Percentiles rank a stretch among this genome's conserved stretches.
Evolutionary conservation across 2,329 filamentous ascomycete genomes (phyloP).

Genomic region (Cadophora sp.): DNA sequence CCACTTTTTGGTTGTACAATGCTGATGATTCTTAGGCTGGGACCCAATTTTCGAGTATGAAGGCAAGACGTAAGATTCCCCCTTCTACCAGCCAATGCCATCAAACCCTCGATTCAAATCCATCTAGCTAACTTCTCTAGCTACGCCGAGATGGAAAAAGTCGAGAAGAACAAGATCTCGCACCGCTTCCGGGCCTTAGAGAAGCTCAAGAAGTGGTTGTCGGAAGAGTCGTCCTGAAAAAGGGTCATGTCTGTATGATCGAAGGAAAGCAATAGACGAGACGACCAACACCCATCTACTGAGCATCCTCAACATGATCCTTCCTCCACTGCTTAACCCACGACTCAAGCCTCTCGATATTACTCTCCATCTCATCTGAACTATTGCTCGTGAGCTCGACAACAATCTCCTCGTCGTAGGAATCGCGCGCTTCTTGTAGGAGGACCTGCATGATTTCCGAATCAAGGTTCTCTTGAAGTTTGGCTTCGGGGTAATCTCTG

Average conservation of each 20-base stretch:
- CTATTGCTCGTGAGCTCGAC: conserved; percentile 86
- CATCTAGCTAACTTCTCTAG: conserved; percentile 49
- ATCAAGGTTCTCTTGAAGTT: conserved; percentile 95
- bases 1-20: conserved; percentile 1
- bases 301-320: conserved; percentile 55
- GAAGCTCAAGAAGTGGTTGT: conserved; percentile 86
- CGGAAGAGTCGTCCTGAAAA: conserved; percentile 34
- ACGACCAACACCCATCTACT: conserved; percentile 21
- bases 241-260: not conserved
- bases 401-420: conserved; percentile 86
- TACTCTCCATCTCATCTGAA: conserved; percentile 84
- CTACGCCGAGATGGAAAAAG: conserved; percentile 93
- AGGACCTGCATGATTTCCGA: conserved; percentile 97
- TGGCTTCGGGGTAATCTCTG: conserved; percentile 82
- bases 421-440: conserved; percentile 85
- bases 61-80: conserved; percentile 73
- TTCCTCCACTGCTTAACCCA: conserved; percentile 87
- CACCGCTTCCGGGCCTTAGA: conserved; percentile 87
- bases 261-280: conserved; percentile 21
- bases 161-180: conserved; percentile 88
- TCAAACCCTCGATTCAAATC: not conserved
- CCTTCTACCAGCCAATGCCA: not conserved
- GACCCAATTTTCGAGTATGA: conserved; percentile 96
- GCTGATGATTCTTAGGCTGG: conserved; percentile 71
- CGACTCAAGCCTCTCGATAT: conserved; percentile 80